Percentiles rank a stretch among this genome's conserved stretches.
Evolutionary conservation across 139 green algal genomes (phyloP).

Genomic region (Closterium sp.): DNA sequence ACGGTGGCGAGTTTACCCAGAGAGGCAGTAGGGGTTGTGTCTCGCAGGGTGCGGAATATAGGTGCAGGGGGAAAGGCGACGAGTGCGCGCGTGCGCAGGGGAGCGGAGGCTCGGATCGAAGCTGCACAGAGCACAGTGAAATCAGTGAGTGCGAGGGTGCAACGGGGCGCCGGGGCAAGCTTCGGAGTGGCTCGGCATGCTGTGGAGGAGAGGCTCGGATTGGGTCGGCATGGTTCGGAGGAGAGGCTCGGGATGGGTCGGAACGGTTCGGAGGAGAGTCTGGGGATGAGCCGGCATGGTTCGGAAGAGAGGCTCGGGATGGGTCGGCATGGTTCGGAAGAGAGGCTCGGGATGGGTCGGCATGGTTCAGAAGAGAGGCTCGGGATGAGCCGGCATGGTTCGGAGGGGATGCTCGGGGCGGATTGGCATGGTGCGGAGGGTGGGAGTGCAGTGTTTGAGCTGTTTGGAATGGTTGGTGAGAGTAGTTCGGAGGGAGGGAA

Average conservation of each 20-base stretch:
- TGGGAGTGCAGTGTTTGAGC: background rate
- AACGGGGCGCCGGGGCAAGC: background rate
- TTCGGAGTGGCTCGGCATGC: background rate
- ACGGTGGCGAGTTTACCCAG: background rate
- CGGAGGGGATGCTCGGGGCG: too few relatives aligned
- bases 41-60: background rate
- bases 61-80: background rate
- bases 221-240: background rate
- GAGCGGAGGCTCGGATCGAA: background rate
- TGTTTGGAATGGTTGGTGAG: background rate
- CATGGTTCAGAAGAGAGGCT: too few relatives aligned
- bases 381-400: too few relatives aligned
- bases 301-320: too few relatives aligned
- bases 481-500: too few relatives aligned
- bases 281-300: too few relatives aligned
- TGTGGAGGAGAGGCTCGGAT: background rate
- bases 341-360: too few relatives aligned
- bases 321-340: too few relatives aligned
- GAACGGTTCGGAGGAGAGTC: background rate
- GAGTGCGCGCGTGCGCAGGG: background rate
- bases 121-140: background rate
- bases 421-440: too few relatives aligned
- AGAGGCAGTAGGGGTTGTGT: background rate
- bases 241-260: background rate
- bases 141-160: background rate